Evolutionary conservation across 306 rosid species (phyloP).

Genomic region (Cicer pinnatifidum): DNA sequence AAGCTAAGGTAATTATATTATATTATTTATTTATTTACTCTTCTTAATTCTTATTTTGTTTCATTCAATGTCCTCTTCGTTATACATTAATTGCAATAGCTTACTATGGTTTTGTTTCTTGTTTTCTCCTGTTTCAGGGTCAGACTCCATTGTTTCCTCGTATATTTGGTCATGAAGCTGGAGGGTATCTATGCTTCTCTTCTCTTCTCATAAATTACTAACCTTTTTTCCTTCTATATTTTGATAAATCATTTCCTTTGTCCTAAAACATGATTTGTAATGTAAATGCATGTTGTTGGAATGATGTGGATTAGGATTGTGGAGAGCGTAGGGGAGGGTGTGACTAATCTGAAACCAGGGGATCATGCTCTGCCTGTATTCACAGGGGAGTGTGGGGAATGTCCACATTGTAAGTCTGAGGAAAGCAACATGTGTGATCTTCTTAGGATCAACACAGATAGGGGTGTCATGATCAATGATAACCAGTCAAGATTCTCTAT

Average conservation of each 20-base stretch:
- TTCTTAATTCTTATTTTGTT: background rate
- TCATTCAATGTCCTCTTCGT: background rate
- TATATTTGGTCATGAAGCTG: constrained; percentile 93
- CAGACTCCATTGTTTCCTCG: constrained; percentile 88
- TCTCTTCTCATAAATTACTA: background rate
- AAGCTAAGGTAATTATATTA: constrained; percentile 49
- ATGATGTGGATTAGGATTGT: constrained; percentile 46
- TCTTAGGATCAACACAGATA: constrained; percentile 82
- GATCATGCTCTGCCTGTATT: constrained; percentile 91
- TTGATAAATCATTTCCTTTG: background rate
- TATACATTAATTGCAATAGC: background rate
- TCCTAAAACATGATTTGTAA: background rate
- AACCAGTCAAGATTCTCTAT: constrained; percentile 70
- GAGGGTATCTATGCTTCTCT: constrained; percentile 63
- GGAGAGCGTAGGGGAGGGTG: constrained; percentile 94
- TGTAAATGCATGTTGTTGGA: background rate
- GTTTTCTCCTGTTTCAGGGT: constrained; percentile 58
- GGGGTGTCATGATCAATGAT: constrained; percentile 75
- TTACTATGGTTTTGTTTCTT: background rate
- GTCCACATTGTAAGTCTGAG: constrained; percentile 77
- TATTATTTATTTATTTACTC: background rate
- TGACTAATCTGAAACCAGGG: constrained; percentile 73
- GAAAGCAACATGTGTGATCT: constrained; percentile 97
- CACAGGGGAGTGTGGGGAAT: constrained; percentile 93
- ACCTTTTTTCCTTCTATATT: background rate